Percentiles rank a stretch among this genome's conserved stretches.
These are phyloP conservation scores for Bidens hawaiensis DNA, from an alignment of 140 eudicot genomes.

Conservation along the genomic window DNA sequence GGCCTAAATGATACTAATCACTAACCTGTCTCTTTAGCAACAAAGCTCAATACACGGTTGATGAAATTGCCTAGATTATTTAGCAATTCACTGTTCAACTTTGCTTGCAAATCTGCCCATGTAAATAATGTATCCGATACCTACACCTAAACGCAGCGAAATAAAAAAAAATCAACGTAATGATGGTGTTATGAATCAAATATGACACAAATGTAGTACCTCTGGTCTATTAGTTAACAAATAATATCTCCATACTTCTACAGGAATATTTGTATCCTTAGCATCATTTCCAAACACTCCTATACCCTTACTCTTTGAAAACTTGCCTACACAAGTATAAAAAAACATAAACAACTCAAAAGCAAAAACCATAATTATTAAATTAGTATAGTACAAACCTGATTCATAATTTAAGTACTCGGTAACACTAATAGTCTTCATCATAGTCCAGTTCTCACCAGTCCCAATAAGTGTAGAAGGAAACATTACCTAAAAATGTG, in stretches of 20 bases:
- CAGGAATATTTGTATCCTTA: constrained; percentile 82
- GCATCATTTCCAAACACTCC: constrained; percentile 95
- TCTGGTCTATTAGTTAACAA: constrained; percentile 89
- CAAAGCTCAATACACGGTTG: constrained; percentile 88
- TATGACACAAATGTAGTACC: constrained; percentile 36
- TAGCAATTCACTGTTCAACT: constrained; percentile 73
- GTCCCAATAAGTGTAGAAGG: constrained; percentile 96
- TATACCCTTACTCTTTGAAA: constrained; percentile 91
- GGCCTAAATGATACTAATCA: constrained; percentile 6
- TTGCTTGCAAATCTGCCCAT: constrained; percentile 93
- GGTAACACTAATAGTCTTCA: constrained; percentile 92
- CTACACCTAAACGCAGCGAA: constrained; percentile 24
- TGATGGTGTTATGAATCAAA: neutral
- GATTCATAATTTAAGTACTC: constrained; percentile 89
- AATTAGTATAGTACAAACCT: constrained; percentile 41
- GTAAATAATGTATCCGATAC: constrained; percentile 86
- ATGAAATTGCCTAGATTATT: constrained; percentile 81
- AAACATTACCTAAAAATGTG: constrained; percentile 48
- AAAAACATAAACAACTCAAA: neutral
- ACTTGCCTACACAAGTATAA: constrained; percentile 55
- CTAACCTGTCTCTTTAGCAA: constrained; percentile 80
- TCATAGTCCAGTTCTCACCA: constrained; percentile 80
- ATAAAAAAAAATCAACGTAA: neutral
- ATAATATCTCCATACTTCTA: constrained; percentile 97
- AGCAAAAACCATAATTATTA: neutral